phyloP scores from a whole-genome alignment of 192 early-diverging fungal genomes.

The Funneliformis geosporum region DNA sequence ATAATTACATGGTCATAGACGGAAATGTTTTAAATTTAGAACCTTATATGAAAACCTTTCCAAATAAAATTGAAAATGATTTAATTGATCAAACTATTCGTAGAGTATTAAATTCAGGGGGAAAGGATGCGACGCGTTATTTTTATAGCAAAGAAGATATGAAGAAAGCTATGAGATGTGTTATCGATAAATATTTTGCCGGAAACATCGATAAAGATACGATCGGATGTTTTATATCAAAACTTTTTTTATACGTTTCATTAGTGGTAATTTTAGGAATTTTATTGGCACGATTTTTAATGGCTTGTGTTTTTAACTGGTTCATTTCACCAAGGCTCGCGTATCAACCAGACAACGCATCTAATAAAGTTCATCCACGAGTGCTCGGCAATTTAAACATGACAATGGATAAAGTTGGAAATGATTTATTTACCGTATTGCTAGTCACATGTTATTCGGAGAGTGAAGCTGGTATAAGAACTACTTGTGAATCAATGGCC shows the following conservation, averaged over 20 bases:
- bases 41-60: constrained; percentile 52
- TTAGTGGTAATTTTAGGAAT: constrained; percentile 66
- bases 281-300: constrained; percentile 66
- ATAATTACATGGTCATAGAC: constrained; percentile 60
- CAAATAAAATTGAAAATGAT: constrained; percentile 41
- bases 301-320: constrained; percentile 81
- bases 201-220: constrained; percentile 77
- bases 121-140: constrained; percentile 58
- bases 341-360: constrained; percentile 27
- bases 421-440: constrained; percentile 60
- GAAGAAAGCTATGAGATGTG: constrained; percentile 59
- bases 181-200: constrained; percentile 72
- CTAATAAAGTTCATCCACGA: constrained; percentile 32
- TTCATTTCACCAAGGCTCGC: constrained; percentile 61
- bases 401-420: constrained; percentile 47
- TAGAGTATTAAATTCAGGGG: constrained; percentile 42
- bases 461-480: constrained; percentile 73
- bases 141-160: constrained; percentile 52
- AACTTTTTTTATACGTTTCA: constrained; percentile 71
- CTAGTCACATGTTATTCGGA: constrained; percentile 94
- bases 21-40: constrained; percentile 64
- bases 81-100: constrained; percentile 59
- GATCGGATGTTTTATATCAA: constrained; percentile 82
- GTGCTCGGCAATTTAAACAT: constrained; percentile 31
- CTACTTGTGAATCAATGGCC: constrained; percentile 85